Evolutionary conservation across 306 rosid genomes (phyloP), one percentile per base, ranked within the genome.

Genomic region (Quercus parvula): DNA sequence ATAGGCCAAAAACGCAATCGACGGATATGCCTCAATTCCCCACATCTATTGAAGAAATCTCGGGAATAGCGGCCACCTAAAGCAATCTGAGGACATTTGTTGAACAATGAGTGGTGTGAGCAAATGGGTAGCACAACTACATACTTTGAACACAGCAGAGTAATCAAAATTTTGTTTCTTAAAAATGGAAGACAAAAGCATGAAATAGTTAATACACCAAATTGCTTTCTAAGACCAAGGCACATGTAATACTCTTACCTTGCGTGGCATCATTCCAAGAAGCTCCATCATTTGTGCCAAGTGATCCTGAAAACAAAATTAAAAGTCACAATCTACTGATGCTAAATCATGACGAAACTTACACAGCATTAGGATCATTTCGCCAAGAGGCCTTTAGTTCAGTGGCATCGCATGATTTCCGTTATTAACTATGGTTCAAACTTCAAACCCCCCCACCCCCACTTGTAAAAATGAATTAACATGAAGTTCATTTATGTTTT

Each of bases 281-380:
- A 95, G 99, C 82, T 95, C 99, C 99, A 95, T 95, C 97, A 95
- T 92, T 76, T 92, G 79, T 24, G 99, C 99, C 31, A 95, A 89
- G 86, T 95, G 99, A 51, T 95, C 99, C 99, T 92, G 91, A 77
- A 75, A 79, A 33, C 17, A 13, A 49, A 75, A 81, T 66, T 64
- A 56, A 74, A 55, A 52, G 38, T 5, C 54, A 49, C 54, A 49
- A 22, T 33, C 77, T 67, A 67, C n/a, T 19, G 20, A 38, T 5
- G 33, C 30, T 59, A 20, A 24, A 59, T 12, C 66, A 12, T 49
- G 54, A 49, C 1, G 1, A 49, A 49, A 49, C 54, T 12, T 12
- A 49, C 17, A 49, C 17, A 49, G 15, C 54, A 49, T 49, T 41
- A 41, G 3, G 46, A 41, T 41, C 46, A 41, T 41, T 41, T 41